phyloP scores from a whole-genome alignment of 495 filamentous ascomycete genomes.

The Xylaria telfairii region DNA sequence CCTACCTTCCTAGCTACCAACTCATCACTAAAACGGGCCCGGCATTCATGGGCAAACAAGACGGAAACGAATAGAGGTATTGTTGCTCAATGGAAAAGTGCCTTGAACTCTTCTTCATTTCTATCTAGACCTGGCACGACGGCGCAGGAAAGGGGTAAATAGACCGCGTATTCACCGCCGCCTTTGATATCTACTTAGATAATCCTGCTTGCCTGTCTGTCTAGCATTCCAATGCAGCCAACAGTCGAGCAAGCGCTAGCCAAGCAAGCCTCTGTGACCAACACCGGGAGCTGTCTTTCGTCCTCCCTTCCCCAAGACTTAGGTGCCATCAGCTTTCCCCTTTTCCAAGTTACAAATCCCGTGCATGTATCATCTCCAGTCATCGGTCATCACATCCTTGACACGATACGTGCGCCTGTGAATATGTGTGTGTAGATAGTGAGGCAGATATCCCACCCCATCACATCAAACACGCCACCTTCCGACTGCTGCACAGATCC shows the following conservation, averaged over 20 bases:
- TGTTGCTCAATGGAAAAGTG: slow-evolving; percentile 1
- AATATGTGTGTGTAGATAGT: neutral
- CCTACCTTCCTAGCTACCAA: neutral
- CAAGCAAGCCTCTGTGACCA: neutral
- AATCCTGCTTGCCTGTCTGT: neutral
- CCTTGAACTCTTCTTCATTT: neutral
- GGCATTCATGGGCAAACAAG: neutral
- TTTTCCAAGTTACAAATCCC: neutral
- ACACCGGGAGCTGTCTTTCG: neutral
- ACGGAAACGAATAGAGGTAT: neutral
- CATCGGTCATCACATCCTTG: neutral
- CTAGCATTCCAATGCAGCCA: slow-evolving; percentile 12
- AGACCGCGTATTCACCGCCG: slow-evolving; percentile 2
- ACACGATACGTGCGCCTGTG: neutral
- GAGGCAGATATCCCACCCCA: neutral
- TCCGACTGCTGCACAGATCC: slow-evolving; percentile 87
- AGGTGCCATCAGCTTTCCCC: neutral
- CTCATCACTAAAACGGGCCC: neutral
- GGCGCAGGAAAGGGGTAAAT: neutral
- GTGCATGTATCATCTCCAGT: neutral
- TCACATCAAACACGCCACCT: slow-evolving; percentile 92
- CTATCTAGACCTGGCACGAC: neutral
- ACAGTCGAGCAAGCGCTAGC: neutral
- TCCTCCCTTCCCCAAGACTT: neutral
- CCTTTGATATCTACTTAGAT: neutral